Evolutionary conservation across 495 filamentous ascomycete species (phyloP), one percentile per base, ranked within the genome.

Genomic region (Xylaria nigripes): DNA sequence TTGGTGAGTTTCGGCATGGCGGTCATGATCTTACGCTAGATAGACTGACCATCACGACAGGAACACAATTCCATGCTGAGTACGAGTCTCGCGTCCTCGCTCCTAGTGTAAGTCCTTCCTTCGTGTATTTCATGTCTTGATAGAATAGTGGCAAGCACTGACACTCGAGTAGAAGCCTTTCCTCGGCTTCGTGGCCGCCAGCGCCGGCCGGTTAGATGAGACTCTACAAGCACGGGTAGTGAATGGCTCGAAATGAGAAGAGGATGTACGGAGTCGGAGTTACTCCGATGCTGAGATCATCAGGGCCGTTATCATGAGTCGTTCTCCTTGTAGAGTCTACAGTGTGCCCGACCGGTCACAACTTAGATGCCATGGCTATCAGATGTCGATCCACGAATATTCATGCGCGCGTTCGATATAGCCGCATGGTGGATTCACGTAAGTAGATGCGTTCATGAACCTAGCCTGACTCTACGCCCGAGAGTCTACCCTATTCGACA

Each of bases 61-160:
- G 65, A 54, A 88, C 93, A 18, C 89, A 94, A 69, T 91, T 86
- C 65, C 90, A 95, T 70, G 89, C 89, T 0, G 90, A 95, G 65
- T 94, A 81, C 27, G 90, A 90, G 1, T 86, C 82, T 61, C 81
- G 81, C 65, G 82, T 55, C 12, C 53, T 55, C 36, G 22, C 36
- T 10, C 45, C 45, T 2, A 55, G 53, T 38, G 52, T 55, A 55
- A 27, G 52, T 47, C n/a, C n/a, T 10, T 24, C 24, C 13, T 22
- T 6, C 3, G 18, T 15, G 32, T 34, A 8, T 1, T 16, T 19
- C 21, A 21, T 18, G 1, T n/a, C 0, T 47, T 1, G 25, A 22
- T 13, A 9, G 43, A 2, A 15, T 23, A 10, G 6, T 18, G 6
- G 13, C 23, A 38, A 18, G 19, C 15, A 19, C 22, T 55, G 19